These are phyloP conservation scores for Ulvella scutata DNA, from an alignment of 139 green algal genomes.

Conservation along the genomic window DNA sequence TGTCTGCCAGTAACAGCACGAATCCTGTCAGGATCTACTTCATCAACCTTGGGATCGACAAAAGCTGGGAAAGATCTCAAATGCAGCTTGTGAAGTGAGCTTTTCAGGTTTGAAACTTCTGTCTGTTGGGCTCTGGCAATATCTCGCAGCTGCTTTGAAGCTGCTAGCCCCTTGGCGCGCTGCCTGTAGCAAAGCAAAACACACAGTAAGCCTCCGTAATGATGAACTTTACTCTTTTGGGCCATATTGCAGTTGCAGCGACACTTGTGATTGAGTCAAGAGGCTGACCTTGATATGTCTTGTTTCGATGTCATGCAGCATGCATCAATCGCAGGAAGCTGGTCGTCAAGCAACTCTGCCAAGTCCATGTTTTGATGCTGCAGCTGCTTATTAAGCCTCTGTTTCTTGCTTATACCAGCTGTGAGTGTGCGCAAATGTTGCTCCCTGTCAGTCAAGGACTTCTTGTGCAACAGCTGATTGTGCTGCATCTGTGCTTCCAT, in stretches of 20 bases:
- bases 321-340: neutral
- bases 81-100: neutral
- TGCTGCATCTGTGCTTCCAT: slow-evolving; percentile 1
- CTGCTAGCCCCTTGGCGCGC: neutral
- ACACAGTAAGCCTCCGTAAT: too few relatives aligned
- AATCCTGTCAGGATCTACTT: too few relatives aligned
- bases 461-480: neutral
- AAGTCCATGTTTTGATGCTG: neutral
- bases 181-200: too few relatives aligned
- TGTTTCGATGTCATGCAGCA: too few relatives aligned
- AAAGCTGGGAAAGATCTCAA: neutral
- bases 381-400: neutral
- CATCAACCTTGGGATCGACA: too few relatives aligned
- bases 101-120: neutral
- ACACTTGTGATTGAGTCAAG: too few relatives aligned
- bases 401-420: neutral
- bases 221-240: too few relatives aligned
- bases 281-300: too few relatives aligned
- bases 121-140: neutral
- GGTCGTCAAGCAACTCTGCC: neutral
- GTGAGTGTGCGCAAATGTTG: neutral
- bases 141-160: neutral
- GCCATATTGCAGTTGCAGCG: too few relatives aligned
- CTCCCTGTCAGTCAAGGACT: neutral
- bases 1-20: too few relatives aligned